Evolutionary conservation across 148 eudicot species (phyloP).

Genomic region (Heliamphora exappendiculata): DNA sequence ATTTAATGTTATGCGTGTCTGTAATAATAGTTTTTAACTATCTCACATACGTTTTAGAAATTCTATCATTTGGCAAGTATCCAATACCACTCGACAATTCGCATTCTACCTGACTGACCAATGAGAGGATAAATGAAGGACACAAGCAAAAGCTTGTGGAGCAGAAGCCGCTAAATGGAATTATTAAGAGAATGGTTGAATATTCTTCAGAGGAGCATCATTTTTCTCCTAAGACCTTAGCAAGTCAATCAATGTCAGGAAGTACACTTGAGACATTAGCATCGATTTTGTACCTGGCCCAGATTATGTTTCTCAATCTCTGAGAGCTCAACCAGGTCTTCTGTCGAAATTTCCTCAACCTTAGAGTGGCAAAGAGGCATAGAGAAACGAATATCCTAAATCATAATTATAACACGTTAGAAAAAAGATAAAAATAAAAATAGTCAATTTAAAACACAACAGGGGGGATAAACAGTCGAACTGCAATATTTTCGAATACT

Average conservation of each 20-base stretch:
- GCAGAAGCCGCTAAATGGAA: neutral
- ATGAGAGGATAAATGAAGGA: neutral
- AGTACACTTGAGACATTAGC: neutral
- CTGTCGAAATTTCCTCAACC: constrained; percentile 65
- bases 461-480: neutral
- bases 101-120: too few species aligned
- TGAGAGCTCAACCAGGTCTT: constrained; percentile 88
- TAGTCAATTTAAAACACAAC: neutral
- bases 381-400: constrained; percentile 64
- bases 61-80: too few species aligned
- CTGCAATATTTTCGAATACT: neutral
- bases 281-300: constrained; percentile 55
- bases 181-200: constrained; percentile 1
- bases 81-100: too few species aligned
- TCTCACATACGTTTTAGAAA: too few species aligned
- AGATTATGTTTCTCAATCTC: constrained; percentile 85
- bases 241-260: neutral
- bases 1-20: too few species aligned
- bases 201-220: neutral
- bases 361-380: constrained; percentile 82
- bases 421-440: neutral
- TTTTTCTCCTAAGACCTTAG: neutral
- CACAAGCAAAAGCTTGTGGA: neutral
- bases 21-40: too few species aligned
- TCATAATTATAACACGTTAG: constrained; percentile 7